Conservation (phyloP, 2,329 filamentous ascomycete species). For the Chaetothyriales sp. region DNA sequence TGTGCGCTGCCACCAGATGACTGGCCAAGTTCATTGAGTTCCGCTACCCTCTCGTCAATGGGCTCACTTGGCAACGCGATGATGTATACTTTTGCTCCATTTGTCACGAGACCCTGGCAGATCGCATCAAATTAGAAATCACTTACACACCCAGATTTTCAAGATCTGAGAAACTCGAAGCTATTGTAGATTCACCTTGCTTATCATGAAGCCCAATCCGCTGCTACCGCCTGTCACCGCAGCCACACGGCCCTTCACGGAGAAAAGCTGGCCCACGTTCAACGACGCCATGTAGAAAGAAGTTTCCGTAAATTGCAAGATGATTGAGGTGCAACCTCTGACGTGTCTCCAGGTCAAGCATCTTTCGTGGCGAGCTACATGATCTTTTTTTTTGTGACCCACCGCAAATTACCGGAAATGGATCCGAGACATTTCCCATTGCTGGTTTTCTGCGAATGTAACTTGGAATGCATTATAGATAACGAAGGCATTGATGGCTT, state of each 20-base stretch:
- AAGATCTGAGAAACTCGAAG: neutral
- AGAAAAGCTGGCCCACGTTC: constrained; percentile 18
- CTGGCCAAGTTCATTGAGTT: constrained; percentile 29
- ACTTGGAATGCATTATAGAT: too few relatives aligned
- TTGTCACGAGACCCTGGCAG: constrained; percentile 29
- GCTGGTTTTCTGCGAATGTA: too few relatives aligned
- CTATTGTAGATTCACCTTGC: constrained; percentile 23
- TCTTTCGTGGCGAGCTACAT: too few relatives aligned
- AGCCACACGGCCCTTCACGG: constrained; percentile 31
- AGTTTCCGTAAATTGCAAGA: too few relatives aligned
- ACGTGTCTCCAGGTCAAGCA: too few relatives aligned
- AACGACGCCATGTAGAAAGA: too few relatives aligned
- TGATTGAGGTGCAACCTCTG: too few relatives aligned
- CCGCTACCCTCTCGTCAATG: constrained; percentile 26
- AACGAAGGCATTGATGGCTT: too few relatives aligned
- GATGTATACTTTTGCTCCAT: constrained; percentile 36
- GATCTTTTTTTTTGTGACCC: too few relatives aligned
- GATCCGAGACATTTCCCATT: too few relatives aligned
- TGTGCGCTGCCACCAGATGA: constrained; percentile 26
- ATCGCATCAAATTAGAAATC: neutral
- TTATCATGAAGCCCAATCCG: constrained; percentile 36
- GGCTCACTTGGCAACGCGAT: constrained; percentile 30
- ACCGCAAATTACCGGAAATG: too few relatives aligned
- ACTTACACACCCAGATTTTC: neutral
- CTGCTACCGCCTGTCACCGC: constrained; percentile 34